Evolutionary conservation across 352 stramenopile species (phyloP).

Genomic region (Globisporangium abappressorium): DNA sequence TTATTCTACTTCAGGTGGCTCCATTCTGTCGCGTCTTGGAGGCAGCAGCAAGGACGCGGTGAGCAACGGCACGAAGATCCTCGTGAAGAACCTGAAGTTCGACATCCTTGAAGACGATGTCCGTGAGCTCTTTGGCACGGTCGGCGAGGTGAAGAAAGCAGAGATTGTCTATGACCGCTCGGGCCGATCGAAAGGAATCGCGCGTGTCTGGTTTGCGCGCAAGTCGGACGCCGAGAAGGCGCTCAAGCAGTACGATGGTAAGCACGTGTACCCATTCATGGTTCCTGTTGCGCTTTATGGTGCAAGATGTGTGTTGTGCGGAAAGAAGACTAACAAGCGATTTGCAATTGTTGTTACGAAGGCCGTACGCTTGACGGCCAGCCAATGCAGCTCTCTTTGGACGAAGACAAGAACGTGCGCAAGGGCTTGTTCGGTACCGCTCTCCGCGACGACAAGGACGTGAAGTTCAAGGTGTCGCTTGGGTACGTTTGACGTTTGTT

Average conservation of each 20-base stretch:
- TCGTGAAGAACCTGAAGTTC: slow-evolving; percentile 85
- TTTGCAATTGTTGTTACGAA: slow-evolving; percentile 14
- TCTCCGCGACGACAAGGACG: slow-evolving; percentile 57
- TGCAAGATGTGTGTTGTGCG: too few species aligned
- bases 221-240: slow-evolving; percentile 70
- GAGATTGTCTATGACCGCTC: slow-evolving; percentile 85
- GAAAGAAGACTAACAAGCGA: too few species aligned
- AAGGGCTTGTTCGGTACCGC: slow-evolving; percentile 77
- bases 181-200: slow-evolving; percentile 76
- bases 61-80: slow-evolving; percentile 59
- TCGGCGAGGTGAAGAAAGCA: slow-evolving; percentile 71
- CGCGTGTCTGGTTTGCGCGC: slow-evolving; percentile 73
- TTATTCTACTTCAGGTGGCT: slow-evolving; percentile 20
- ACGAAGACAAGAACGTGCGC: slow-evolving; percentile 69
- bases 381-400: slow-evolving; percentile 72
- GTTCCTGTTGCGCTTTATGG: too few species aligned
- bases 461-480: slow-evolving; percentile 83
- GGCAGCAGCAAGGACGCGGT: slow-evolving; percentile 34
- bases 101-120: slow-evolving; percentile 83
- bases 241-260: slow-evolving; percentile 84
- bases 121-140: slow-evolving; percentile 73
- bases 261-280: background rate
- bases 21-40: slow-evolving; percentile 70
- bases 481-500: slow-evolving; percentile 33
- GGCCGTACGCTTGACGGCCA: slow-evolving; percentile 71